Evolutionary conservation across 495 filamentous ascomycete genomes (phyloP).

Genomic region (Penicillium macrosclerotiorum): DNA sequence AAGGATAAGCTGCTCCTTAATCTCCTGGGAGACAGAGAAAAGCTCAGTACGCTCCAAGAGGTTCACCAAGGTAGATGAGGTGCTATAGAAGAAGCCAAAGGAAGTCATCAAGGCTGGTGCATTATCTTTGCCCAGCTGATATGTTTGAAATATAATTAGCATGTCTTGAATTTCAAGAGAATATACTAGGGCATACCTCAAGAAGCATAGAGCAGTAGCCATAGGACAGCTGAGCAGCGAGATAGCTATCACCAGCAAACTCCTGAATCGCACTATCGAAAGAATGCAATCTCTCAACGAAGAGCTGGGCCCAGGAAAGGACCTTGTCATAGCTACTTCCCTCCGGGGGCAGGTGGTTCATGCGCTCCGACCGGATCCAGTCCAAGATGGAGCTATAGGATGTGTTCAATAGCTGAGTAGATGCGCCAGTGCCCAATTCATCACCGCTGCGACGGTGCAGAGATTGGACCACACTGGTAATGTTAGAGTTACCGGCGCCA

Average conservation of each 20-base stretch:
- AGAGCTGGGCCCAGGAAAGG: conserved; percentile 32
- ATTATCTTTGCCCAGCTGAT: conserved; percentile 36
- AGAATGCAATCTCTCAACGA: conserved; percentile 29
- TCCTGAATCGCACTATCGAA: conserved; percentile 31
- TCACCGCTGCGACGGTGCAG: conserved; percentile 26
- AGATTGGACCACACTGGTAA: conserved; percentile 24
- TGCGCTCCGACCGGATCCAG: conserved; percentile 30
- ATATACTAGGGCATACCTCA: conserved; percentile 22
- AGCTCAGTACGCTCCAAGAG: conserved; percentile 34
- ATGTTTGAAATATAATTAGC: neutral
- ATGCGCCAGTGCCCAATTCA: conserved; percentile 19
- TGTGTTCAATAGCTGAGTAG: conserved; percentile 17
- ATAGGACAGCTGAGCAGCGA: conserved; percentile 36
- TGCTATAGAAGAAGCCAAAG: conserved; percentile 38
- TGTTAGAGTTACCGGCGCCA: conserved; percentile 19
- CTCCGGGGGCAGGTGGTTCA: conserved; percentile 37
- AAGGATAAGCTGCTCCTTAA: conserved; percentile 39
- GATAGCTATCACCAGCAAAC: conserved; percentile 35
- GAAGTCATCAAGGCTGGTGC: conserved; percentile 28
- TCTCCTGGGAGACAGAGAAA: conserved; percentile 35
- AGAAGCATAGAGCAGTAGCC: conserved; percentile 38
- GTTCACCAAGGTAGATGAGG: conserved; percentile 30
- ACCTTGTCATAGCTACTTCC: conserved; percentile 41
- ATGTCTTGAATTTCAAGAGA: neutral
- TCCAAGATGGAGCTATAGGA: conserved; percentile 29